phyloP scores from a whole-genome alignment of 495 filamentous ascomycete species.

The Penicillium dipodomyicola region DNA sequence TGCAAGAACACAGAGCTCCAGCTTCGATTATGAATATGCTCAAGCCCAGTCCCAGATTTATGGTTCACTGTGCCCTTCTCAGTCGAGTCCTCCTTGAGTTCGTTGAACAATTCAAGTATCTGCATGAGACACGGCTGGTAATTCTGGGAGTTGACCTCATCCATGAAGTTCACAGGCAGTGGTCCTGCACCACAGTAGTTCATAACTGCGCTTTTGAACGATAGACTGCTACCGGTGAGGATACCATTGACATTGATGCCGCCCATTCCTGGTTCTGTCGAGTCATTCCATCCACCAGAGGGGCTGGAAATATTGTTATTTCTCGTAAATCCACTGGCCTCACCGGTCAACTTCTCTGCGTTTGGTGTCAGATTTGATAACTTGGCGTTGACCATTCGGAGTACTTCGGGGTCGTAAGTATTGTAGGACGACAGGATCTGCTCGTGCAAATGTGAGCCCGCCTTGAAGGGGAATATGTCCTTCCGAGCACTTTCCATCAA shows the following conservation, averaged over 20 bases:
- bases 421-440: constrained; percentile 31
- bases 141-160: constrained; percentile 33
- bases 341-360: constrained; percentile 38
- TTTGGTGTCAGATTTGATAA: constrained; percentile 33
- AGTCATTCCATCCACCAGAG: constrained; percentile 10
- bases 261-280: constrained; percentile 22
- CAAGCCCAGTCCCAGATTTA: neutral
- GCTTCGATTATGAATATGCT: constrained; percentile 16
- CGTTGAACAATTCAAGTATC: constrained; percentile 39
- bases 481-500: constrained; percentile 44
- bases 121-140: constrained; percentile 46
- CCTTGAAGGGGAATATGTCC: constrained; percentile 42
- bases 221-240: constrained; percentile 37
- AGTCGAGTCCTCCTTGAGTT: constrained; percentile 23
- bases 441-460: constrained; percentile 31
- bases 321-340: constrained; percentile 29
- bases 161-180: constrained; percentile 40
- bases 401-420: constrained; percentile 2
- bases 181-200: constrained; percentile 43
- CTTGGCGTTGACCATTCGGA: constrained; percentile 18
- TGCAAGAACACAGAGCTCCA: constrained; percentile 44
- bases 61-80: neutral
- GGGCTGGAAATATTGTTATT: constrained; percentile 4
- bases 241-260: constrained; percentile 39
- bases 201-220: constrained; percentile 38